phyloP scores from a whole-genome alignment of 2,329 filamentous ascomycete genomes.

The Diaporthe helianthi region DNA sequence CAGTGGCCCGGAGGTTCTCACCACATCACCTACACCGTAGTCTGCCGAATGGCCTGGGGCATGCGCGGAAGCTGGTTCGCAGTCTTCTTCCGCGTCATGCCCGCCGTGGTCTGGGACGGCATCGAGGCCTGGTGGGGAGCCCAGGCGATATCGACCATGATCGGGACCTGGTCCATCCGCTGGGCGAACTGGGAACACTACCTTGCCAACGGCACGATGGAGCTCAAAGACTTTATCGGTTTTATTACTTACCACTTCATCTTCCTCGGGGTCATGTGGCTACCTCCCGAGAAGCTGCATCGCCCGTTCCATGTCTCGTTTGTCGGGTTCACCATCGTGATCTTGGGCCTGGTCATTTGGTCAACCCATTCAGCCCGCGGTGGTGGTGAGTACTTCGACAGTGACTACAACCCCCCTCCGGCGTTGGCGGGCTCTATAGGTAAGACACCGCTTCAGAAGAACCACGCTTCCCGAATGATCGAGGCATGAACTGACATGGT shows the following conservation, averaged over 20 bases:
- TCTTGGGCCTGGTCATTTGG: constrained; percentile 28
- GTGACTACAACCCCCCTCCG: constrained; percentile 18
- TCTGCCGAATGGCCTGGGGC: constrained; percentile 17
- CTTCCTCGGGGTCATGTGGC: constrained; percentile 26
- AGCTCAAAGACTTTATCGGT: constrained; percentile 26
- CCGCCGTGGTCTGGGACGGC: constrained; percentile 25
- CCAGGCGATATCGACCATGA: constrained; percentile 27
- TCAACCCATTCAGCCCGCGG: constrained; percentile 18
- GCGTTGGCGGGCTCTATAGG: constrained; percentile 25
- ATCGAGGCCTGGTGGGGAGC: constrained; percentile 30
- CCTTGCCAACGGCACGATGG: constrained; percentile 28
- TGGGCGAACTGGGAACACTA: constrained; percentile 15
- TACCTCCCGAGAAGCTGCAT: constrained; percentile 26
- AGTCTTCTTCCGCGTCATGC: constrained; percentile 30
- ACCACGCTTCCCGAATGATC: too few relatives aligned
- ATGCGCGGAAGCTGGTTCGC: constrained; percentile 27
- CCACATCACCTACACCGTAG: constrained; percentile 27
- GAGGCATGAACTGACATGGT: not conserved
- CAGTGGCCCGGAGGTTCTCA: constrained; percentile 28
- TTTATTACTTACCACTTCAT: constrained; percentile 26
- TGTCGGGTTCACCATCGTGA: constrained; percentile 2
- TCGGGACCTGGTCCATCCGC: constrained; percentile 19
- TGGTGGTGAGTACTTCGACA: constrained; percentile 22
- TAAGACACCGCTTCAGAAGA: not conserved
- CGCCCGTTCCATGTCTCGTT: constrained; percentile 27